Conservation (phyloP, 2,329 filamentous ascomycete species). For the Raffaelea arxii region DNA sequence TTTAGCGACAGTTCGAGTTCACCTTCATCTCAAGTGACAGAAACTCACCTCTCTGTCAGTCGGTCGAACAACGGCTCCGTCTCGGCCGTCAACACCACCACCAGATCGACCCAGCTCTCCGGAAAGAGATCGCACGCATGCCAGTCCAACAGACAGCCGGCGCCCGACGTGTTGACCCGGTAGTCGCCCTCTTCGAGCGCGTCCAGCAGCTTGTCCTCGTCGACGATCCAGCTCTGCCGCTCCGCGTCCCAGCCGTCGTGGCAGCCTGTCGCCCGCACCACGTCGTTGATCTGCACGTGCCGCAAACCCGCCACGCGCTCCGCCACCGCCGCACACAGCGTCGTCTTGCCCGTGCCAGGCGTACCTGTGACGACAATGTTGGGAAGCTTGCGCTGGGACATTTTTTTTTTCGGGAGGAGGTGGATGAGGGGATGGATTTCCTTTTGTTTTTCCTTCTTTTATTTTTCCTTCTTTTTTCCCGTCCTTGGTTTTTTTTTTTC, state of each 20-base stretch:
- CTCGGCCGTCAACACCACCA: conserved; percentile 80
- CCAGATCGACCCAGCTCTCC: conserved; percentile 85
- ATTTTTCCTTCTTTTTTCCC: neutral
- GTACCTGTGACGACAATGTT: conserved; percentile 96
- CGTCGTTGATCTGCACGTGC: conserved; percentile 80
- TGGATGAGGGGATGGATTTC: neutral
- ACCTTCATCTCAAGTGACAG: no score
- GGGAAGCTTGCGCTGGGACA: conserved; percentile 39
- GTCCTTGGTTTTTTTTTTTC: neutral
- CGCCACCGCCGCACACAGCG: conserved; percentile 75
- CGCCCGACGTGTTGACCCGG: conserved; percentile 59
- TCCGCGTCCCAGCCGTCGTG: conserved; percentile 84
- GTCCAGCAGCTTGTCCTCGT: conserved; percentile 89
- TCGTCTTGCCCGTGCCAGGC: conserved; percentile 91
- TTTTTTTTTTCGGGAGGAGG: neutral
- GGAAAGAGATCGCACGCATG: conserved; percentile 96
- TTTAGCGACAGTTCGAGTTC: no score
- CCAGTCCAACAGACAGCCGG: conserved; percentile 92
- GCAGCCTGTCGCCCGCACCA: conserved; percentile 81
- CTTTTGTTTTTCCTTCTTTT: conserved; percentile 4
- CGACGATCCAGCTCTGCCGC: conserved; percentile 81
- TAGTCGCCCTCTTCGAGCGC: conserved; percentile 63
- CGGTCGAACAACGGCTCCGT: conserved; percentile 78
- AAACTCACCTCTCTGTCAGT: conserved; percentile 55
- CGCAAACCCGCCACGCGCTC: conserved; percentile 62